phyloP scores from a whole-genome alignment of 1,139 yeast species.

The Suhomyces anneliseae region DNA sequence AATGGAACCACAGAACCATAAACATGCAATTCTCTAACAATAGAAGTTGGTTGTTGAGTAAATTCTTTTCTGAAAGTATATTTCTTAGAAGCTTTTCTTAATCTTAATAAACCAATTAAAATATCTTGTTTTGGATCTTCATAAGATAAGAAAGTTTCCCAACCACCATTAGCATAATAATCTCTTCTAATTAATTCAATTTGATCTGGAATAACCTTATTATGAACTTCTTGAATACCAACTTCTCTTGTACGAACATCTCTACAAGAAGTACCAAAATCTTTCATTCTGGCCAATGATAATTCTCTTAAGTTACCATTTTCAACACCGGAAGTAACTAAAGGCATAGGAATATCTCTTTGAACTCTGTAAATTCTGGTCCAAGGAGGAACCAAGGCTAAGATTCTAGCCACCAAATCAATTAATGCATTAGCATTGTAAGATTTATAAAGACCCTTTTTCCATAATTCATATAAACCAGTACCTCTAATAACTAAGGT shows the following conservation, averaged over 20 bases:
- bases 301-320: constrained; percentile 95
- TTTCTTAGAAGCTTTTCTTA: constrained; percentile 86
- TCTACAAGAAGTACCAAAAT: constrained; percentile 92
- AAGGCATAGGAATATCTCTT: constrained; percentile 98
- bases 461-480: constrained; percentile 96
- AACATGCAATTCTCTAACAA: constrained; percentile 94
- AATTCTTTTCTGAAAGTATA: constrained; percentile 91
- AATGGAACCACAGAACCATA: constrained; percentile 97
- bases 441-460: constrained; percentile 89
- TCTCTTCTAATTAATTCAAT: constrained; percentile 95
- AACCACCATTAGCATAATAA: constrained; percentile 96
- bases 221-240: constrained; percentile 97
- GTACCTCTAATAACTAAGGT: constrained; percentile 97
- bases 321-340: constrained; percentile 97
- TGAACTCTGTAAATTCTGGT: constrained; percentile 97
- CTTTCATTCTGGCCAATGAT: constrained; percentile 96
- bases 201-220: constrained; percentile 95
- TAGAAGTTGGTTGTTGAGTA: constrained; percentile 78
- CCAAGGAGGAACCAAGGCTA: constrained; percentile 99
- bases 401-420: constrained; percentile 90
- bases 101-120: constrained; percentile 82
- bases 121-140: constrained; percentile 98
- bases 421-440: constrained; percentile 93
- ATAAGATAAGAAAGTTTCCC: constrained; percentile 96
- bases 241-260: constrained; percentile 99